Percentiles rank a stretch among this genome's conserved stretches.
Conservation (phyloP, 2,329 filamentous ascomycete species). For the Trichoderma afroharzianum region DNA sequence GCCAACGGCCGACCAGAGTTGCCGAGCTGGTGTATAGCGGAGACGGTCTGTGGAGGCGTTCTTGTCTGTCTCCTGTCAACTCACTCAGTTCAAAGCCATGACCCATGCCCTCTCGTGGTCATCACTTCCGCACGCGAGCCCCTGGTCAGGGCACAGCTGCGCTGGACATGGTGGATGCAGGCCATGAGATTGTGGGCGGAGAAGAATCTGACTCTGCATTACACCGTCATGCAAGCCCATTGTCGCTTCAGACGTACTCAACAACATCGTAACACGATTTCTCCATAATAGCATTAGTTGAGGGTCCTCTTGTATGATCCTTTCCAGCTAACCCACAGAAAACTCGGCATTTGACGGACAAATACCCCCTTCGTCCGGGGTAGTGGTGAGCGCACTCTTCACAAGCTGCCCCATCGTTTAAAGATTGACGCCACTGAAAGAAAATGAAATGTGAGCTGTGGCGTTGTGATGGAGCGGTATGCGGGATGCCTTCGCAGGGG, state of each 20-base stretch:
- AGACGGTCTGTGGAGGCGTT: not conserved
- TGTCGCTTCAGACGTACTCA: not conserved
- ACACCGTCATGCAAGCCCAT: not conserved
- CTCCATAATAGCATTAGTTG: not conserved
- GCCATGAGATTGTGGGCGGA: not conserved
- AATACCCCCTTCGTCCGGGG: not conserved
- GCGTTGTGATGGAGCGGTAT: not conserved
- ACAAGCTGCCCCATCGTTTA: not conserved
- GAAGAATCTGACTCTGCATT: not conserved
- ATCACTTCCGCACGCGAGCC: not conserved
- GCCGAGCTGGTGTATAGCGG: not conserved
- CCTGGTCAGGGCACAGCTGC: not conserved
- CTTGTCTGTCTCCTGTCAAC: slow-evolving; percentile 5
- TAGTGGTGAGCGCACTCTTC: not conserved
- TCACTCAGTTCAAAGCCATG: not conserved
- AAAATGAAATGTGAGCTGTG: not conserved
- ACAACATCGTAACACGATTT: not conserved
- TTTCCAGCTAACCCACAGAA: not conserved
- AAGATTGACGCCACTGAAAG: not conserved
- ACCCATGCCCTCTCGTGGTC: not conserved
- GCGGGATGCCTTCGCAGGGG: not conserved
- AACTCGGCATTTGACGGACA: not conserved
- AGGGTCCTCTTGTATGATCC: not conserved
- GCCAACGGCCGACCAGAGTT: not conserved
- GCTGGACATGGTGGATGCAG: not conserved